Base-by-base conservation (phyloP, 345 rosid genomes). In the Sisymbrium altissimum region DNA sequence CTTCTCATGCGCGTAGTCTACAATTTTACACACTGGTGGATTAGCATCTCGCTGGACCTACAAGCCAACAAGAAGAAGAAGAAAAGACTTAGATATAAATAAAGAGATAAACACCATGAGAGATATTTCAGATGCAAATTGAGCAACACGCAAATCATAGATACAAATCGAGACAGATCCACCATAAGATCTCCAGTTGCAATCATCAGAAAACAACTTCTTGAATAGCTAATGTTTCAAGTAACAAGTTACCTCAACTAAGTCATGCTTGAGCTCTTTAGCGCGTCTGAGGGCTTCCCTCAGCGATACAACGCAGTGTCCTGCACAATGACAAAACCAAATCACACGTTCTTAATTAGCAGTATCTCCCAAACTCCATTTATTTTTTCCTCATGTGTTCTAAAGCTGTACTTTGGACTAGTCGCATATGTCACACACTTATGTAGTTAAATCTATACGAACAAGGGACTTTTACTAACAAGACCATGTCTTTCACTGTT, bases 11-110 rank as follows among this genome's bases (percentile, higher is more conserved):
- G 66, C 61, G 43, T 77, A 77, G 49, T 77, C 64, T 49, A 66
- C 71, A 64, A 77, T 77, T 66, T 77, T 77, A 77, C 80, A 77
- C 29, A 77, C 77, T 30, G 80, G 80, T 66, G 80, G 80, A 40
- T 40, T 71, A 36, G 76, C 80, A 41, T 71, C 76, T 58, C 41
- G 57, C 18, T 77, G 80, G 32, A 77, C 80, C 80, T 77, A 65
- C 68, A 75, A 29, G 23, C 32, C 38, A 63, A 30, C 2, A 64
- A 44, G 14, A 18, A 50, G 13, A 46, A 18, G 5, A 15, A 43
- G n/a, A 5, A 49, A 1, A 48, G 38, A 48, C 44, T 44, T 35
- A 39, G 45, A 58, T 9, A n/a, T 54, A 41, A 44, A 58, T 29
- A 29, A 36, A 9, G 59, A 50, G 56, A 59, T 52, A 9, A 38